These are phyloP conservation scores for Gonium pectorale DNA, from an alignment of 139 green algal genomes.

Conservation along the genomic window DNA sequence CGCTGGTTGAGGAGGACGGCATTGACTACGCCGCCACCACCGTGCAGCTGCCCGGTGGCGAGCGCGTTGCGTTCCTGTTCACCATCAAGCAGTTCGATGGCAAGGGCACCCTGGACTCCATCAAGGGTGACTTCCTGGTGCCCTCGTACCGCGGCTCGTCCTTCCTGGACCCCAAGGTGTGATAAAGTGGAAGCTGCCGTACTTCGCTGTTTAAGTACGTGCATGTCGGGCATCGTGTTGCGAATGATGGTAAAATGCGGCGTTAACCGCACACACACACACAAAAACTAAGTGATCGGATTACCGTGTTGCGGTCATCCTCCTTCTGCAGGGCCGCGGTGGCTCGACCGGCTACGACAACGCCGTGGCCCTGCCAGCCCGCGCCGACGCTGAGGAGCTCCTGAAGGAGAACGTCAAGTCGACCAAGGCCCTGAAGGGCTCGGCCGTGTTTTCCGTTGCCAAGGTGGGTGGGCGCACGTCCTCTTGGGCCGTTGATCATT, in stretches of 20 bases:
- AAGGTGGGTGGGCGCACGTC: too few species aligned
- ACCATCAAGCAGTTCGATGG: slow-evolving; percentile 97
- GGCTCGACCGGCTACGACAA: slow-evolving; percentile 97
- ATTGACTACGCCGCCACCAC: slow-evolving; percentile 98
- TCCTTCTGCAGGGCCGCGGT: slow-evolving; percentile 92
- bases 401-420: slow-evolving; percentile 97
- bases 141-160: slow-evolving; percentile 98
- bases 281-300: too few species aligned
- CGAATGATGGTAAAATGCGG: too few species aligned
- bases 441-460: slow-evolving; percentile 93
- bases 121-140: slow-evolving; percentile 96
- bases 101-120: slow-evolving; percentile 89
- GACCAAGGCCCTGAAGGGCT: slow-evolving; percentile 83
- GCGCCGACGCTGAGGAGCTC: slow-evolving; percentile 88
- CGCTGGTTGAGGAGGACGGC: slow-evolving; percentile 96
- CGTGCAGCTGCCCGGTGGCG: slow-evolving; percentile 97
- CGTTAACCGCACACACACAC: too few species aligned
- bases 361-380: slow-evolving; percentile 93
- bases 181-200: too few species aligned
- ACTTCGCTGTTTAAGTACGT: too few species aligned
- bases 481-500: too few species aligned
- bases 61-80: slow-evolving; percentile 99
- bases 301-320: too few species aligned
- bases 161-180: slow-evolving; percentile 99
- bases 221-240: too few species aligned